Evolutionary conservation across 1,139 yeast species (phyloP).

Genomic region (Candida mesenterica): DNA sequence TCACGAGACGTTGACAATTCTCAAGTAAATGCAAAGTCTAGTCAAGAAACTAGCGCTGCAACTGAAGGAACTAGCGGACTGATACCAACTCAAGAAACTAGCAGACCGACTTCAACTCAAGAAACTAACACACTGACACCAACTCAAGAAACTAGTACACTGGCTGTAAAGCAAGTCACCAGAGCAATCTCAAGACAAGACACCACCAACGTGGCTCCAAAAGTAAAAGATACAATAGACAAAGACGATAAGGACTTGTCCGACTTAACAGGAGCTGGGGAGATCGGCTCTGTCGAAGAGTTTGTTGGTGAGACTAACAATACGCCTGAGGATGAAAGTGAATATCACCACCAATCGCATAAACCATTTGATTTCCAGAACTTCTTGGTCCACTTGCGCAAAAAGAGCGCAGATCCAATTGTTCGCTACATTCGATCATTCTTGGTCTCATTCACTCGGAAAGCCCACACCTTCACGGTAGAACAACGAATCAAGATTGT

Average conservation of each 20-base stretch:
- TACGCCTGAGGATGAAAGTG: slow-evolving; percentile 17
- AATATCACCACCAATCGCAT: slow-evolving; percentile 42
- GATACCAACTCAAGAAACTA: too few species aligned
- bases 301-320: slow-evolving; percentile 10
- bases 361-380: slow-evolving; percentile 77
- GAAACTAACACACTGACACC: too few species aligned
- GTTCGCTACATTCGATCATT: slow-evolving; percentile 83
- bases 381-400: slow-evolving; percentile 69
- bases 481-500: slow-evolving; percentile 78
- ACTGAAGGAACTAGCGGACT: too few species aligned
- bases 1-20: too few species aligned
- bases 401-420: slow-evolving; percentile 82
- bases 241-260: slow-evolving; percentile 11
- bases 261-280: slow-evolving; percentile 18
- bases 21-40: too few species aligned
- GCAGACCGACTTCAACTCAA: too few species aligned
- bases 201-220: neutral
- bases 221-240: neutral
- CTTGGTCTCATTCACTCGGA: slow-evolving; percentile 68
- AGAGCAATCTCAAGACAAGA: too few species aligned
- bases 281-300: slow-evolving; percentile 17
- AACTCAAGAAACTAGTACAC: too few species aligned
- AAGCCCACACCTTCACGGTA: slow-evolving; percentile 60
- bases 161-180: too few species aligned
- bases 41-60: too few species aligned